Percentiles rank a stretch among this genome's conserved stretches.
phyloP scores from a whole-genome alignment of 345 rosid species.

The Salix suchowensis region DNA sequence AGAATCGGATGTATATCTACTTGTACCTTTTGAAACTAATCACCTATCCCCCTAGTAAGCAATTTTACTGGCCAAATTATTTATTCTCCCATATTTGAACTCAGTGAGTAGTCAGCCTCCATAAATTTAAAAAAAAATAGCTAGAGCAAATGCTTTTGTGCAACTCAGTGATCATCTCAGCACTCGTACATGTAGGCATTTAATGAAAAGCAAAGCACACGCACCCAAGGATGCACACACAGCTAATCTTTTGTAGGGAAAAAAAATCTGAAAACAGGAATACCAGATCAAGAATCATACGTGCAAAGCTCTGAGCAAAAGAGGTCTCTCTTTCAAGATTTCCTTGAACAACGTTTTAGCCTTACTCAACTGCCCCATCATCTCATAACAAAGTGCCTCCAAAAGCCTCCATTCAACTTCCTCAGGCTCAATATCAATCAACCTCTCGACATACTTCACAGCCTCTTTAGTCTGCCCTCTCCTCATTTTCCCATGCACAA shows the following conservation, averaged over 20 bases:
- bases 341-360: conserved; percentile 63
- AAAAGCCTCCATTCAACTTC: conserved; percentile 92
- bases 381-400: conserved; percentile 79
- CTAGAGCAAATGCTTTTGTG: not conserved
- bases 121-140: not conserved
- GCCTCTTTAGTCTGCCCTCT: conserved; percentile 62
- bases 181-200: not conserved
- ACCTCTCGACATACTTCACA: conserved; percentile 53
- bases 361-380: conserved; percentile 58
- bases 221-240: not conserved
- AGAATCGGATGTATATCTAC: not conserved
- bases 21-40: not conserved
- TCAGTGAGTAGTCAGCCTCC: not conserved
- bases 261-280: not conserved
- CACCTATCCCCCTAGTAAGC: not conserved
- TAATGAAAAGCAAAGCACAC: not conserved
- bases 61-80: not conserved
- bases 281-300: conserved; percentile 38
- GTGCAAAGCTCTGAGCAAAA: conserved; percentile 82
- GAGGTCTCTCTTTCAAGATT: conserved; percentile 65
- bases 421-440: conserved; percentile 55
- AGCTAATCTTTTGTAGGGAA: not conserved
- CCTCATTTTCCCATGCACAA: conserved; percentile 73
- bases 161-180: not conserved
- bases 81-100: not conserved